These are phyloP conservation scores for Sporothrix globosa DNA, from an alignment of 2,329 filamentous ascomycete species.

Conservation along the genomic window DNA sequence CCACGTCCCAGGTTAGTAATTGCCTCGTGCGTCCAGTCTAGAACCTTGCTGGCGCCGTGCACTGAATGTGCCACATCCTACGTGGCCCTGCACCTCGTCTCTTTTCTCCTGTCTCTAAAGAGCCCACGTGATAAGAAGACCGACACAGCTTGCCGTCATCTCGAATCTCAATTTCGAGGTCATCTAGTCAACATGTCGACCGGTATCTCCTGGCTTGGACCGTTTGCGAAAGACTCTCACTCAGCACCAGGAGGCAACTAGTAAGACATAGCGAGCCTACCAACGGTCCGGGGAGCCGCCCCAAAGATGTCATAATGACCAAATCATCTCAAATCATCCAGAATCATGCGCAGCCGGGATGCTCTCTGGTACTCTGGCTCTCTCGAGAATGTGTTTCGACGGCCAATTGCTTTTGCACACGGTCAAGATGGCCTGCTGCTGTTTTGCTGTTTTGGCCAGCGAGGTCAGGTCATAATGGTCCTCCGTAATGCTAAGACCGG, in stretches of 20 bases:
- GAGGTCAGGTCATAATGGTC: too few relatives aligned
- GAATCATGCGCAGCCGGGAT: too few relatives aligned
- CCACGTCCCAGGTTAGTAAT: background rate
- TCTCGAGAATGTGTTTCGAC: background rate
- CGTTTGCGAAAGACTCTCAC: background rate
- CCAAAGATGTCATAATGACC: conserved; percentile 18
- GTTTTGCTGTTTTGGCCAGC: too few relatives aligned
- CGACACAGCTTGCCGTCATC: too few relatives aligned
- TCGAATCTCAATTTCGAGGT: background rate
- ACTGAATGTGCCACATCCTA: background rate
- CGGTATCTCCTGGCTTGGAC: background rate
- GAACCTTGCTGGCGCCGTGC: conserved; percentile 19
- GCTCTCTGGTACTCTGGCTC: too few relatives aligned
- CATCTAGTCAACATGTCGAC: background rate
- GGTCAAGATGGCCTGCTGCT: background rate
- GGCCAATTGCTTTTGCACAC: conserved; percentile 4
- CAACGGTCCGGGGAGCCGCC: background rate
- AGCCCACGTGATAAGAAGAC: conserved; percentile 13
- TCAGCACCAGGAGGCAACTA: conserved; percentile 18
- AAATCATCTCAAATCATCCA: background rate
- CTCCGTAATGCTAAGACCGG: background rate
- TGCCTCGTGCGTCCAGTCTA: conserved; percentile 9
- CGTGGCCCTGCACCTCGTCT: background rate
- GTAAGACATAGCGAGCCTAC: background rate
- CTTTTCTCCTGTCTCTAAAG: background rate